A percentile compares a stretch with the other conserved stretches of the same genome.
Evolutionary conservation across 1,284 basidiomycete genomes (phyloP).

Genomic region (Bjerkandera adusta): DNA sequence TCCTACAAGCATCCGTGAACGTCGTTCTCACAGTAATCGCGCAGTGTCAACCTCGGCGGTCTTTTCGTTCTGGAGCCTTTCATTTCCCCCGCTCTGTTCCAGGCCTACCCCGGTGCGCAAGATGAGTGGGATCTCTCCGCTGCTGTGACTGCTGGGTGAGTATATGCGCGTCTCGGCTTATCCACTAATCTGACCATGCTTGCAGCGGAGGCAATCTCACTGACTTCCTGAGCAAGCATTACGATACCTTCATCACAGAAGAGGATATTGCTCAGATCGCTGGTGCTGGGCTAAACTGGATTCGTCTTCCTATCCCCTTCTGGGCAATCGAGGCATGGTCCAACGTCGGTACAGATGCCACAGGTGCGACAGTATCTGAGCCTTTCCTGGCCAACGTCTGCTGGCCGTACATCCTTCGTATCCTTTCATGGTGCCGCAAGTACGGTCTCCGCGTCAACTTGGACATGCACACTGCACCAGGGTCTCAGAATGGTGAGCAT

Average conservation of each 20-base stretch:
- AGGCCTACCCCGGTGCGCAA: constrained; percentile 55
- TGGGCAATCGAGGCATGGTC: constrained; percentile 73
- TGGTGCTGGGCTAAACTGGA: constrained; percentile 69
- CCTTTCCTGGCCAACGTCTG: constrained; percentile 33
- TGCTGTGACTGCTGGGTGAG: constrained; percentile 38
- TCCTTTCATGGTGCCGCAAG: constrained; percentile 83
- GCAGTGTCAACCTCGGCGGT: constrained; percentile 67
- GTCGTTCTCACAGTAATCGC: constrained; percentile 1
- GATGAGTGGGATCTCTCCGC: constrained; percentile 60
- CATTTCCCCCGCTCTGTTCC: constrained; percentile 76
- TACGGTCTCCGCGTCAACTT: constrained; percentile 86
- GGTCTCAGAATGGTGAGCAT: constrained; percentile 70
- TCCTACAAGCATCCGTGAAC: neutral
- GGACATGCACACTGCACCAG: constrained; percentile 81
- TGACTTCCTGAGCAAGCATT: constrained; percentile 43
- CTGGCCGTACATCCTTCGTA: constrained; percentile 65
- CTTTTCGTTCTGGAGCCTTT: constrained; percentile 77
- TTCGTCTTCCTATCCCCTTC: constrained; percentile 75
- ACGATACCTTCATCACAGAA: constrained; percentile 50
- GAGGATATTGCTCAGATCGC: constrained; percentile 34
- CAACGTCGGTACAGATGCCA: constrained; percentile 32
- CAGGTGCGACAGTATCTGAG: constrained; percentile 26
- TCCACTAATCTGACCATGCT: constrained; percentile 13
- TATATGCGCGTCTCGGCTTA: constrained; percentile 18
- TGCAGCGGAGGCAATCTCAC: constrained; percentile 42